phyloP scores from a whole-genome alignment of 2,329 filamentous ascomycete species.

The Fusarium burgessii region DNA sequence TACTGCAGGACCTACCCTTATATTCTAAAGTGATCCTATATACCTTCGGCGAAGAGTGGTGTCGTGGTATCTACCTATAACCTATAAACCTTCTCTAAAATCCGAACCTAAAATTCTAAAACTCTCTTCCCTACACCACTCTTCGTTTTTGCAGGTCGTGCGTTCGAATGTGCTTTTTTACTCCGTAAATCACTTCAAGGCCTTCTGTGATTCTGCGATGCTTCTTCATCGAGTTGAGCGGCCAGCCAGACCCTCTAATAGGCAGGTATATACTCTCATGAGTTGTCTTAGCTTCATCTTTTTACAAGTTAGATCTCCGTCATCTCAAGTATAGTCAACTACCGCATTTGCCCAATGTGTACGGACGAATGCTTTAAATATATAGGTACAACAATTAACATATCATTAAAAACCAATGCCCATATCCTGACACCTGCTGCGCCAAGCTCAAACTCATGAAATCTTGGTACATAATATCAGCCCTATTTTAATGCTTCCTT shows the following conservation, averaged over 20 bases:
- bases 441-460: conserved; percentile 29
- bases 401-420: conserved; percentile 1
- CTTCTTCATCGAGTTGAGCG: no score
- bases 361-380: neutral
- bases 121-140: neutral
- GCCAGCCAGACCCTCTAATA: neutral
- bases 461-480: conserved; percentile 18
- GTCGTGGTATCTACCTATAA: neutral
- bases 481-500: conserved; percentile 23
- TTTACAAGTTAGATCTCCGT: neutral
- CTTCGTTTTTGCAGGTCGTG: neutral
- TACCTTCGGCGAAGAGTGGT: neutral
- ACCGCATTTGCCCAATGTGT: neutral
- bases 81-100: neutral
- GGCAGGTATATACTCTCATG: neutral
- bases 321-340: neutral
- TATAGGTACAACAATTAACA: conserved; percentile 4
- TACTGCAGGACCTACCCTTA: neutral
- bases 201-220: neutral
- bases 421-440: conserved; percentile 8
- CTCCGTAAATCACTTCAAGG: neutral
- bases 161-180: neutral
- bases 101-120: conserved; percentile 1
- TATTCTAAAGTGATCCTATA: neutral
- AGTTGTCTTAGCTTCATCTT: no score